A percentile compares a stretch with the other conserved stretches of the same genome.
These are phyloP conservation scores for Coemansia sp. DNA, from an alignment of 192 early-diverging fungal species.

Conservation along the genomic window DNA sequence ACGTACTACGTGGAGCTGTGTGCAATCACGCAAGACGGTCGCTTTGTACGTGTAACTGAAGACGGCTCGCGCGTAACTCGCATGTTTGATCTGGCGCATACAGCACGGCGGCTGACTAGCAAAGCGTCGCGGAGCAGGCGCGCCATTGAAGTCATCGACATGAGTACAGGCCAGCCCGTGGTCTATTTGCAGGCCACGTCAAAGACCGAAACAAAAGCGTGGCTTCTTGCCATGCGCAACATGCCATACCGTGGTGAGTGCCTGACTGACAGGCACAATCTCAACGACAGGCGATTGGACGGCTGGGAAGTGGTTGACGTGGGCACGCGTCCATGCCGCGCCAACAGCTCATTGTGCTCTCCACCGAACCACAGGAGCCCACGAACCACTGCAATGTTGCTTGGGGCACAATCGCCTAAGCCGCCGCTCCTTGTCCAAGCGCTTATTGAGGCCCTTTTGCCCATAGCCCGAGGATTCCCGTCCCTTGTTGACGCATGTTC, in stretches of 20 bases:
- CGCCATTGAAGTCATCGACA: constrained; percentile 23
- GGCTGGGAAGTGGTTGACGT: neutral
- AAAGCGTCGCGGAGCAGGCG: constrained; percentile 6
- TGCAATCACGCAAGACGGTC: constrained; percentile 16
- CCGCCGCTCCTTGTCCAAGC: constrained; percentile 42
- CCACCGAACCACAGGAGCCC: neutral
- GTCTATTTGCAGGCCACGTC: constrained; percentile 26
- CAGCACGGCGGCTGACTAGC: neutral
- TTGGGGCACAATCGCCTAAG: constrained; percentile 23
- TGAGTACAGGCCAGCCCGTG: constrained; percentile 1
- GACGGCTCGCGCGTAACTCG: neutral
- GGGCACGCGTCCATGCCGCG: neutral
- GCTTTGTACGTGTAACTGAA: constrained; percentile 3
- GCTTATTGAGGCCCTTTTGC: constrained; percentile 20
- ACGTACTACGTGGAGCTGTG: constrained; percentile 21
- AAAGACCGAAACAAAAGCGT: constrained; percentile 29
- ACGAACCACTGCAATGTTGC: neutral
- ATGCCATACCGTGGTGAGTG: neutral
- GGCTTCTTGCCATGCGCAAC: constrained; percentile 30
- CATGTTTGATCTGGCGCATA: neutral
- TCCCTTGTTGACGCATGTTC: neutral
- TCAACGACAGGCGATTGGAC: neutral
- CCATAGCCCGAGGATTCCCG: neutral
- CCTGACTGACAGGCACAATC: neutral
- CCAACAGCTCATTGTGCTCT: neutral